Percentiles rank a stretch among this genome's conserved stretches.
Evolutionary conservation across 2,329 filamentous ascomycete genomes (phyloP).

Genomic region (Colletotrichum chrysophilum): DNA sequence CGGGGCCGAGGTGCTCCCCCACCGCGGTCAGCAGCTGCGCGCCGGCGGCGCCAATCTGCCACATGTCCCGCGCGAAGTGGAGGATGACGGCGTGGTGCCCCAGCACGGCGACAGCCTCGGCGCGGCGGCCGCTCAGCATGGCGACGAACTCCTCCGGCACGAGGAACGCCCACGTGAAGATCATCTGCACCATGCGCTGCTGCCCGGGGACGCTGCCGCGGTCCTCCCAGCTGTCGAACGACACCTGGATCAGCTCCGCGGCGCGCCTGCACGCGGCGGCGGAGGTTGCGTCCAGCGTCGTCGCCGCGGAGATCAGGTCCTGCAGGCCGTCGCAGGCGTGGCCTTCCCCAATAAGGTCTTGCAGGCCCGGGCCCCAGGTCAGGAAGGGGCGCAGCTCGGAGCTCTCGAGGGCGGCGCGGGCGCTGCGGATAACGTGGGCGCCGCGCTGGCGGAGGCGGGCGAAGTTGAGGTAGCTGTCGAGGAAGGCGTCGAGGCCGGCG

Average conservation of each 20-base stretch:
- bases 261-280: slow-evolving; percentile 20
- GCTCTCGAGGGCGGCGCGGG: neutral
- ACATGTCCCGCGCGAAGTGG: slow-evolving; percentile 28
- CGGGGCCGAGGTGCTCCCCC: neutral
- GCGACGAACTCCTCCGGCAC: slow-evolving; percentile 27
- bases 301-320: slow-evolving; percentile 25
- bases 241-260: slow-evolving; percentile 24
- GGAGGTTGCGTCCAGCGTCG: slow-evolving; percentile 23
- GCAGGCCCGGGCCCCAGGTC: neutral
- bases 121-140: slow-evolving; percentile 24
- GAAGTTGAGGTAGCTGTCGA: slow-evolving; percentile 34
- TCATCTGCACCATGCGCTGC: slow-evolving; percentile 26
- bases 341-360: neutral
- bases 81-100: slow-evolving; percentile 32
- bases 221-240: slow-evolving; percentile 7
- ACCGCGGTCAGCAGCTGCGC: neutral
- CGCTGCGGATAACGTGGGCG: slow-evolving; percentile 18
- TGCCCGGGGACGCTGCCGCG: neutral
- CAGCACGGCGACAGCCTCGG: slow-evolving; percentile 30
- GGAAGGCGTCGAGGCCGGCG: slow-evolving; percentile 28
- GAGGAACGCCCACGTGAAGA: slow-evolving; percentile 30
- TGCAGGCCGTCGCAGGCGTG: neutral
- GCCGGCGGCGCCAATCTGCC: slow-evolving; percentile 31
- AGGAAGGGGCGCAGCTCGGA: neutral
- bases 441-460: slow-evolving; percentile 28